Base-by-base conservation (phyloP, 2,329 filamentous ascomycete genomes). In the Colletotrichum acutatum region DNA sequence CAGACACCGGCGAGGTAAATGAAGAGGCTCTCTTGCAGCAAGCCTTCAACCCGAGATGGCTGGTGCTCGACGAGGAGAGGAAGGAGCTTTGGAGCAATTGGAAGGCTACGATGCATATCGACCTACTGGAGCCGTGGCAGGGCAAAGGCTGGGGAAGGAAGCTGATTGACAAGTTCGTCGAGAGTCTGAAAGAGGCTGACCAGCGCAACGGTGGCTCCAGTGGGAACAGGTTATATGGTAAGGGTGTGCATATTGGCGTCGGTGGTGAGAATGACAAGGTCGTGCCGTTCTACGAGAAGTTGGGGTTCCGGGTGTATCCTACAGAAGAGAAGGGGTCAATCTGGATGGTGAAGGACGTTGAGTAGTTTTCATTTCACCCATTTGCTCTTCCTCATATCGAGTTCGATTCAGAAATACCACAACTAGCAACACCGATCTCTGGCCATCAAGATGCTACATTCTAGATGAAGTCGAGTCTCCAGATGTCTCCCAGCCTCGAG, bases 31-130 rank as follows among this genome's bases (percentile, higher is more conserved):
- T 88, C 49, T 78, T 80, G 62, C 86, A 87, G 80, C 76, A 80
- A 74, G 84, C 85, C 42, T 85, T 84, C 75, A 83, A 82, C 62
- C 77, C 83, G 37, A 75, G 78, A 61, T 82, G 83, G 81, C 77
- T 87, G 66, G 78, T 88, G 8, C 75, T 84, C 19, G 78, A 79
- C 3, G 78, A 76, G 2, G 78, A 78, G 14, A 83, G 82, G 72
- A 78, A 77, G 72, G 81, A 80, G 62, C 71, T 85, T 58, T 79
- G 77, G 19, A 69, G 75, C 26, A 75, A 74, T 62, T 86, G 82
- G 75, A 77, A 81, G 71, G 85, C 82, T 4, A 87, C 85, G 70
- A 82, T 88, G 85, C 86, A 88, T 78, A 86, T 88, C 64, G 84
- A 88, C 74, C 72, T 88, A 74, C 77, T 88, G 68, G 80, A 81